Base-by-base conservation (phyloP, 805 yeast species). In the Candida boleticola region DNA sequence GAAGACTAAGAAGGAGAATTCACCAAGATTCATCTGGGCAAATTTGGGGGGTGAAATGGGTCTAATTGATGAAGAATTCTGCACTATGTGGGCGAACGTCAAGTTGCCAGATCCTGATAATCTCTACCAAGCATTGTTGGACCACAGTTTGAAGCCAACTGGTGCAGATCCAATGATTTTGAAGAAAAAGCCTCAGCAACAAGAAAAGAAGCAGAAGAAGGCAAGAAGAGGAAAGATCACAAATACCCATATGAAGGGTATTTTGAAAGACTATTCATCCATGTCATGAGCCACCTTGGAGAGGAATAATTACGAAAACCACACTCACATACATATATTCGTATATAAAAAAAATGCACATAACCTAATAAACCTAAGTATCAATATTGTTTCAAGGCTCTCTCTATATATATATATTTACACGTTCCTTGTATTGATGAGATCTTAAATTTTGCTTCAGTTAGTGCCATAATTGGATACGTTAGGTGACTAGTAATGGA, bases 91-190 rank as follows among this genome's bases (percentile, higher is more conserved):
- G 99, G 74, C 76, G 44, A 68, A 69, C 29, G 83, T 88, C 14
- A 82, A 81, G 53, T 74, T 92, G 25, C 99, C 99, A 2, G 83
- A 83, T 23, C 80, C 83, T 22, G 84, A 85, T 40, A 95, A 84
- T 42, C 71, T 93, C 46, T 95, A 95, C 20, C 80, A 83, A 42
- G 79, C 80, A 43, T 73, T 93, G 48, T 77, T 84, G 45, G 87
- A 82, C 45, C 82, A 86, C 45, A 92, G 96, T n/a, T 76, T 93
- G 61, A 93, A 89, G 62, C 99, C 99, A 7, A 92, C 98, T 0
- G 85, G 93, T 57, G 93, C 89, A n/a, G 99, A 93, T 60, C 98
- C 99, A n/a, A 87, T 89, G 32, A 79, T 86, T n/a, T 67, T 89
- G 45, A 87, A 83, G 64, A 84, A 82, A 58, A 79, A 77, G 42